These are phyloP conservation scores for rapeseed (Brassica napus) DNA, from an alignment of 345 rosid species.

Conservation along the genomic window DNA sequence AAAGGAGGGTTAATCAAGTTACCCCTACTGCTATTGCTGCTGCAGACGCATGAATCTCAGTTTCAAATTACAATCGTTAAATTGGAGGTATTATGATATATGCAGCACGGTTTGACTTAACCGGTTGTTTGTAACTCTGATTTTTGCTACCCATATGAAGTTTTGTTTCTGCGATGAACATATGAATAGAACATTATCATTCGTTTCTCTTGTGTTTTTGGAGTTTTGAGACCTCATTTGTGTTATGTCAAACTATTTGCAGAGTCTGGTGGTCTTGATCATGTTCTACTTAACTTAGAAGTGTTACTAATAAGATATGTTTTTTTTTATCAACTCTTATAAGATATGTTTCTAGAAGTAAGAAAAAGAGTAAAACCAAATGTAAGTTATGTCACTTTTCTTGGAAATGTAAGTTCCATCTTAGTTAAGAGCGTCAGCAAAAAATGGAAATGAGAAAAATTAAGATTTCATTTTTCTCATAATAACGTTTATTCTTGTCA, in stretches of 20 bases:
- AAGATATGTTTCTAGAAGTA: conserved; percentile 9
- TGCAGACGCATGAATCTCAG: conserved; percentile 44
- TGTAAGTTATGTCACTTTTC: background rate
- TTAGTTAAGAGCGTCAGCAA: background rate
- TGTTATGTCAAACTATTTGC: conserved; percentile 12
- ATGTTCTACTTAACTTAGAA: background rate
- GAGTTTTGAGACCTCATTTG: conserved; percentile 1
- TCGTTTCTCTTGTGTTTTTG: conserved; percentile 9
- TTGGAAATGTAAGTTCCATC: background rate
- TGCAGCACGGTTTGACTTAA: background rate
- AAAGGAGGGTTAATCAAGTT: conserved; percentile 67
- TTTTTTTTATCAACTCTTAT: background rate
- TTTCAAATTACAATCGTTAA: background rate
- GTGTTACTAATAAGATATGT: background rate
- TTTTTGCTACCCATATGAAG: conserved; percentile 16
- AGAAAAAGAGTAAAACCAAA: background rate
- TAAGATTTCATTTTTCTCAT: background rate
- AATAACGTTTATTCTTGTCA: background rate
- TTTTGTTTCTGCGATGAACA: conserved; percentile 17
- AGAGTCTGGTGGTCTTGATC: background rate
- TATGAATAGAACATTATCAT: conserved; percentile 17
- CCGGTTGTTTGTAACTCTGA: conserved; percentile 1
- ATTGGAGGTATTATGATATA: conserved; percentile 7
- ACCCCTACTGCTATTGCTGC: conserved; percentile 44
- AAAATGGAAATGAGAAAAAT: background rate